Conservation (phyloP, 1,284 basidiomycete species). For the Irpex rosettiformis region DNA sequence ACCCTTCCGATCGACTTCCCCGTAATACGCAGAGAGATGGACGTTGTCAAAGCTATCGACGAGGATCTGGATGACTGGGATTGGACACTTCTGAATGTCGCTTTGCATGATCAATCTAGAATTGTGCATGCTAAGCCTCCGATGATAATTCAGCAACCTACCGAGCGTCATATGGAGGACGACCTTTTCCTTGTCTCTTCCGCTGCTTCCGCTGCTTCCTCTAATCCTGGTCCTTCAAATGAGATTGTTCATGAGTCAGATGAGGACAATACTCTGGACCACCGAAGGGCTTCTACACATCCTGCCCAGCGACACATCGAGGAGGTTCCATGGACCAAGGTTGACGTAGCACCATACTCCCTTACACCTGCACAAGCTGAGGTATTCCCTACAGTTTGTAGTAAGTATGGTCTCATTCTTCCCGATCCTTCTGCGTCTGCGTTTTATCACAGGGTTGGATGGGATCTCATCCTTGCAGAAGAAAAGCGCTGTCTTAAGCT, state of each 20-base stretch:
- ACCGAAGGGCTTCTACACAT: not conserved
- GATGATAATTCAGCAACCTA: not conserved
- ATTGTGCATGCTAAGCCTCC: not conserved
- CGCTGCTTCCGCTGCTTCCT: not conserved
- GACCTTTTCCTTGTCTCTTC: not conserved
- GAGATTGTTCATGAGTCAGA: not conserved
- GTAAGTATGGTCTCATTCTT: not conserved
- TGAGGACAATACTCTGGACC: not conserved
- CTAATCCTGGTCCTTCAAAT: not conserved
- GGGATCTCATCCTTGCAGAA: not conserved
- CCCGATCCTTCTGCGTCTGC: not conserved
- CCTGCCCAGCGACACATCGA: not conserved
- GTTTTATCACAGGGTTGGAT: not conserved
- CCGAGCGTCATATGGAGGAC: not conserved
- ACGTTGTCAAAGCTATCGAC: not conserved
- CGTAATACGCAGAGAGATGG: not conserved
- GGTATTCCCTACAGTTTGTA: not conserved
- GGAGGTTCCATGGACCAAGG: not conserved
- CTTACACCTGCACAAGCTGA: not conserved
- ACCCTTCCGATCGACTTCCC: conserved; percentile 1
- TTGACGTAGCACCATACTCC: not conserved
- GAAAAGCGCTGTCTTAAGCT: not conserved
- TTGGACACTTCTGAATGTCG: conserved; percentile 12
- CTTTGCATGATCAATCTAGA: conserved; percentile 8
- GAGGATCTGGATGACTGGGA: conserved; percentile 8